Evolutionary conservation across 2,329 filamentous ascomycete species (phyloP).

Genomic region (Colletotrichum abscissum): DNA sequence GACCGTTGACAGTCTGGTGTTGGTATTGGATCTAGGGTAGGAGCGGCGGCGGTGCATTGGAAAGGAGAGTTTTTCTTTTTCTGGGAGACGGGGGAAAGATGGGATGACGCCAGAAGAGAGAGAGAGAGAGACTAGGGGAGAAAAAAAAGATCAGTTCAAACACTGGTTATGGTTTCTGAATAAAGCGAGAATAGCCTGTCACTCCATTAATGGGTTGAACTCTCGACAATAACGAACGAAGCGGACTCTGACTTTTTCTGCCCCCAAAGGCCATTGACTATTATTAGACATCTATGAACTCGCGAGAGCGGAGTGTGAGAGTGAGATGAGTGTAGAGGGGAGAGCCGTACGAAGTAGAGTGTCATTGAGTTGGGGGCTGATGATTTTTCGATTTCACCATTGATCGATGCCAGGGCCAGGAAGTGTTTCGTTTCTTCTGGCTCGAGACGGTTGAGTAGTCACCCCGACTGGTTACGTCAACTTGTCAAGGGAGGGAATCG

Average conservation of each 20-base stretch:
- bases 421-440: slow-evolving; percentile 24
- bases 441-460: background rate
- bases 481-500: no score
- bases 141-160: slow-evolving; percentile 18
- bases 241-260: background rate
- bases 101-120: slow-evolving; percentile 8
- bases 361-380: background rate
- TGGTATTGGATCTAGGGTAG: background rate
- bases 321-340: no score
- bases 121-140: background rate
- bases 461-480: background rate
- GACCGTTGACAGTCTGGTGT: background rate
- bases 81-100: background rate
- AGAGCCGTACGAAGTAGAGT: no score
- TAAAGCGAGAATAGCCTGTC: background rate
- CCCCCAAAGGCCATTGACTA: slow-evolving; percentile 2
- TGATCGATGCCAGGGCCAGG: background rate
- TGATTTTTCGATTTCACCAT: background rate
- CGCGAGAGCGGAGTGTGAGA: background rate
- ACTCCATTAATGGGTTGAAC: slow-evolving; percentile 14
- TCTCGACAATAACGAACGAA: background rate
- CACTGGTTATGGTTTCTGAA: slow-evolving; percentile 3
- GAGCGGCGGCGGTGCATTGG: background rate
- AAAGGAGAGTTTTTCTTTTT: background rate
- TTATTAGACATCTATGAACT: slow-evolving; percentile 3